Evolutionary conservation across 495 filamentous ascomycete genomes (phyloP), one percentile per base, ranked within the genome.

Genomic region (Daldinia vernicosa): DNA sequence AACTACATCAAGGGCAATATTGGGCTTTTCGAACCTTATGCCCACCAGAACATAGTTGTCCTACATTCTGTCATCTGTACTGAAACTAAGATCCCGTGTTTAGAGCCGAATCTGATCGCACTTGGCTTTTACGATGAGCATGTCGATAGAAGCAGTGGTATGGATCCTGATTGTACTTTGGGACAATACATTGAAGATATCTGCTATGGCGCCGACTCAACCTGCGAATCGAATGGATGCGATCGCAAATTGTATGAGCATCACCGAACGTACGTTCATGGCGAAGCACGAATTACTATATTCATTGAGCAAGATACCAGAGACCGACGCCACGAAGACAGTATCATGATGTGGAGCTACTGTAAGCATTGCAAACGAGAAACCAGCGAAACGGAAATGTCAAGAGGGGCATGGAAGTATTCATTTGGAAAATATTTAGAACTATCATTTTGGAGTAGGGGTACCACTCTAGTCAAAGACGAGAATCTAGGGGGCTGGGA

Each of bases 401-500:
- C 95, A 0, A 90, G 93, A 56, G 94, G 86, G 75, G 97, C 93
- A 2, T 99, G 95, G 94, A 98, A 96, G 78, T 99, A 99, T 77
- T 98, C 96, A 0, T 96, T 99, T 74, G 95, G 90, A 4, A 99
- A 99, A 79, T 99, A 98, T 73, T 84, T 99, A 27, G 96, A 99
- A 79, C 83, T 99, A 15, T 95, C 93, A 3, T 98, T 98, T 75
- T 98, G 94, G 95, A 95, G 93, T 76, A 90, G 86, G 60, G 90
- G 93, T 55, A 79, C 98, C 43, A 92, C 89, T 75, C 85, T 94
- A 28, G 87, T 93, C 56, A 90, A 89, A 15, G 90, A 91, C 9
- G 86, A 92, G n/a, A 76, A 75, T 47, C 57, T 27, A 0, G 74
- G 67, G 26, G 71, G 75, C 19, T 77, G 75, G 75, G 69, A 72